Conservation (phyloP, 148 eudicot genomes). For the Pharnaceum exiguum region DNA sequence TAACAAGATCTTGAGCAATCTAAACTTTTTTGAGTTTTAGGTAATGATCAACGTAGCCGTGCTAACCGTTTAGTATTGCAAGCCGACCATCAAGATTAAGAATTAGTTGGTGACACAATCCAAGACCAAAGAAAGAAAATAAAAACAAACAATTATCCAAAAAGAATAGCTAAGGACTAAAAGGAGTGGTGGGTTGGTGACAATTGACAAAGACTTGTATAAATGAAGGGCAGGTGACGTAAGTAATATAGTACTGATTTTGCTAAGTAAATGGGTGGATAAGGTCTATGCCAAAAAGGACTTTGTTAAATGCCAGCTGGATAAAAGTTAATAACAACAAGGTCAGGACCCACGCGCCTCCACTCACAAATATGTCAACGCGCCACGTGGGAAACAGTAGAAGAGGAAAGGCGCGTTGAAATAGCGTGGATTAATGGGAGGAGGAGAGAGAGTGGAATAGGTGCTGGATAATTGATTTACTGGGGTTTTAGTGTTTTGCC, state of each 20-base stretch:
- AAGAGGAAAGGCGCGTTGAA: no score
- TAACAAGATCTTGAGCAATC: no score
- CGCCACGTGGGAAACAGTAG: not conserved
- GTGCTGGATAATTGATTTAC: not conserved
- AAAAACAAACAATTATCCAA: no score
- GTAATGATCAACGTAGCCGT: no score
- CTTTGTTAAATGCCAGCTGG: constrained; percentile 5
- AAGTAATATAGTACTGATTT: not conserved
- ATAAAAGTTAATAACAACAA: no score
- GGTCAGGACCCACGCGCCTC: not conserved
- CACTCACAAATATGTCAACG: not conserved
- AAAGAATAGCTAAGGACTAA: no score
- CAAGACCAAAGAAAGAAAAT: no score
- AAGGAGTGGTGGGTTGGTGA: not conserved
- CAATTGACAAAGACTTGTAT: not conserved
- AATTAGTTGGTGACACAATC: no score
- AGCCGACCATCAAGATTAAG: no score
- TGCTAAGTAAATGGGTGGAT: not conserved
- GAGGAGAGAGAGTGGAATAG: not conserved
- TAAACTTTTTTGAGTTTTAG: no score
- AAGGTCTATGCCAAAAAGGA: constrained; percentile 4
- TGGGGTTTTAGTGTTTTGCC: not conserved
- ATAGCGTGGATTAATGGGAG: no score
- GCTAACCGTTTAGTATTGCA: no score
- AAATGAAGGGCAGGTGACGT: constrained; percentile 9